These are phyloP conservation scores for Pleoardoris graminearum DNA, from an alignment of 2,329 filamentous ascomycete species.

Conservation along the genomic window DNA sequence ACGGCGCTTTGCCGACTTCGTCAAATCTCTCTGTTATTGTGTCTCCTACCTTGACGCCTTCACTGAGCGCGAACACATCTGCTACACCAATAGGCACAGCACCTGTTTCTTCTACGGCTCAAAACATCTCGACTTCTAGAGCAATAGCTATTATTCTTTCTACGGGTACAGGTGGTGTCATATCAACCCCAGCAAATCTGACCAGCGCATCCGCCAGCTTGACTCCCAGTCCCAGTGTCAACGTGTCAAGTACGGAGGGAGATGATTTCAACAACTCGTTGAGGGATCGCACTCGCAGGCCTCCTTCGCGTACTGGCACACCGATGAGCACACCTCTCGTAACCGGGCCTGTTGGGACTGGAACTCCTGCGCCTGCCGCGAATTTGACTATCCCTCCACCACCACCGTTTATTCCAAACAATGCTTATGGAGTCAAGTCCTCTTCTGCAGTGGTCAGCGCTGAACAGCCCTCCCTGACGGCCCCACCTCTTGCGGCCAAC, in stretches of 20 bases:
- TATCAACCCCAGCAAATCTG: constrained; percentile 9
- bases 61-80: not conserved
- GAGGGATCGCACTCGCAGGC: constrained; percentile 8
- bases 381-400: constrained; percentile 5
- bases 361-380: not conserved
- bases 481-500: constrained; percentile 9
- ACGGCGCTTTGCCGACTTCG: constrained; percentile 14
- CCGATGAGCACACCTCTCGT: not conserved
- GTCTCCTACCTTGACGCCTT: constrained; percentile 1
- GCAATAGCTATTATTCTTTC: constrained; percentile 9
- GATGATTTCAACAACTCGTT: constrained; percentile 7
- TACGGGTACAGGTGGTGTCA: constrained; percentile 6
- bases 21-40: constrained; percentile 3
- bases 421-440: constrained; percentile 3
- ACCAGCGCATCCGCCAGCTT: constrained; percentile 12
- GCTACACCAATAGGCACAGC: constrained; percentile 1
- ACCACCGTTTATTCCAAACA: not conserved
- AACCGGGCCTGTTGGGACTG: not conserved
- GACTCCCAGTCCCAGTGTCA: constrained; percentile 3
- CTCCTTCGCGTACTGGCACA: not conserved
- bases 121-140: constrained; percentile 10
- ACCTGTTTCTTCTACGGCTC: constrained; percentile 7
- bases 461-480: constrained; percentile 11
- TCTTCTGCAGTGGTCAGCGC: not conserved
- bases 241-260: not conserved